Evolutionary conservation across 305 asterid species (phyloP).

Genomic region (Fraxinus greggii): DNA sequence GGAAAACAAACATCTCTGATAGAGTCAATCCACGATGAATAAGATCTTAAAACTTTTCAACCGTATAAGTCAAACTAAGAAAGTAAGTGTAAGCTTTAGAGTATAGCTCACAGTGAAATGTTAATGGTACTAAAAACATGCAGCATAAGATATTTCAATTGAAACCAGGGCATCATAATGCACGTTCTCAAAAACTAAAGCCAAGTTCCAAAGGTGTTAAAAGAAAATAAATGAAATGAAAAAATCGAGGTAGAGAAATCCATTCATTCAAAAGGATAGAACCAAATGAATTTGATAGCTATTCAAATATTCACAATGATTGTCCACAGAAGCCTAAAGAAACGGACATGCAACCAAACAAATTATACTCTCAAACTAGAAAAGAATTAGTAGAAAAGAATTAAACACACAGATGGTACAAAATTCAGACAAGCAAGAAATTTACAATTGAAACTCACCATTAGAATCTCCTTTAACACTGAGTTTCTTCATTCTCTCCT

Average conservation of each 20-base stretch:
- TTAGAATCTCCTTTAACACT: constrained; percentile 33
- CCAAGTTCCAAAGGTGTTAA: not conserved
- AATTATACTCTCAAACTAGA: not conserved
- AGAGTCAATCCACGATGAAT: not conserved
- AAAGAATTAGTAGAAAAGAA: not conserved
- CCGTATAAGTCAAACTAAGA: not conserved
- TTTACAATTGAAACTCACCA: constrained; percentile 40
- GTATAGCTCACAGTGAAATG: not conserved
- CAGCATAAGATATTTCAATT: not conserved
- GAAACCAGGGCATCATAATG: not conserved
- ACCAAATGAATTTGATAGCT: constrained; percentile 5
- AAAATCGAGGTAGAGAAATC: not conserved
- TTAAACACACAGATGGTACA: not conserved
- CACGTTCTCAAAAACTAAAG: not conserved
- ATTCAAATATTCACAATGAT: constrained; percentile 14
- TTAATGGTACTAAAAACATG: not conserved
- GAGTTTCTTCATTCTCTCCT: constrained; percentile 47
- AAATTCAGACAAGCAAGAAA: not conserved
- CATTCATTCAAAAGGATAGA: not conserved
- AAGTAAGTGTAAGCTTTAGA: not conserved
- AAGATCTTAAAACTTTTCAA: not conserved
- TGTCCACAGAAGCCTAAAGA: not conserved
- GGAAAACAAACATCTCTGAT: not conserved
- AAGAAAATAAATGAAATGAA: not conserved
- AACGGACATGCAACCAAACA: not conserved